phyloP scores from a whole-genome alignment of 164 flowering plant genomes.

The Vitis vinifera region ASM3070453v1 NC_081808.1:3674001-3674500 shows the following conservation, averaged over 20 bases:
- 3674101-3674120: slow-evolving; percentile 32
- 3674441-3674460: slow-evolving; percentile 19
- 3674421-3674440: slow-evolving; percentile 13
- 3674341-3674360: slow-evolving; percentile 6
- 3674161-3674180: slow-evolving; percentile 91
- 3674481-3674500: slow-evolving; percentile 43
- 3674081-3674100: slow-evolving; percentile 18
- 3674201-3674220: slow-evolving; percentile 51
- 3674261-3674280: slow-evolving; percentile 2
- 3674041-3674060: slow-evolving; percentile 24
- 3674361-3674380: slow-evolving; percentile 13
- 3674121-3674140: slow-evolving; percentile 37
- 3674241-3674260: slow-evolving; percentile 29
- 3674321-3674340: slow-evolving; percentile 17
- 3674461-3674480: slow-evolving; percentile 19
- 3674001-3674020: slow-evolving; percentile 19
- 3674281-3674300: slow-evolving; percentile 20
- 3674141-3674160: slow-evolving; percentile 63
- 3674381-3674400: slow-evolving; percentile 15
- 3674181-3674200: slow-evolving; percentile 69
- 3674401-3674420: slow-evolving; percentile 13
- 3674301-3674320: slow-evolving; percentile 20
- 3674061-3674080: slow-evolving; percentile 26
- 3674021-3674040: slow-evolving; percentile 27
- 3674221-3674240: slow-evolving; percentile 24